Percentiles rank a stretch among this genome's conserved stretches.
phyloP scores from a whole-genome alignment of 2,329 filamentous ascomycete species.

The Venturia effusa region DNA sequence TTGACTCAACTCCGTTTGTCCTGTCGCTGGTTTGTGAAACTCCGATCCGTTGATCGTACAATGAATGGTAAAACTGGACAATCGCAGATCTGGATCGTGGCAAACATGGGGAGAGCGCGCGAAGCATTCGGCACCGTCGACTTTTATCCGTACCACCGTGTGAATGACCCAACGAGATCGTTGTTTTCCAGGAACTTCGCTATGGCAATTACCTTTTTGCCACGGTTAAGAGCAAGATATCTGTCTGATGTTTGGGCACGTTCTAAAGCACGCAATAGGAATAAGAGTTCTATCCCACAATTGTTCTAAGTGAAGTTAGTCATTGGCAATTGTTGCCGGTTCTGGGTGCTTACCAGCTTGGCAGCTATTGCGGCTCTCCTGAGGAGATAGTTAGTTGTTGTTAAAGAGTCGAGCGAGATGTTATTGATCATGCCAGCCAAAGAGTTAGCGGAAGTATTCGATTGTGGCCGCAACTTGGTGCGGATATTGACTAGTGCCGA shows the following conservation, averaged over 20 bases:
- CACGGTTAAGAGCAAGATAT: slow-evolving; percentile 21
- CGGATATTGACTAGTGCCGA: slow-evolving; percentile 21
- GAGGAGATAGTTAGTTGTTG: slow-evolving; percentile 43
- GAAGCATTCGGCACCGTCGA: not conserved
- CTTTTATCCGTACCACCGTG: not conserved
- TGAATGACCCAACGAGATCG: not conserved
- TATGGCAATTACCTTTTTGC: slow-evolving; percentile 33
- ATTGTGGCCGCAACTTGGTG: not conserved
- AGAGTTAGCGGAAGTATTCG: slow-evolving; percentile 23
- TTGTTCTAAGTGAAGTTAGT: slow-evolving; percentile 24
- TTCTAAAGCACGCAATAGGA: slow-evolving; percentile 28
- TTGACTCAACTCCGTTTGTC: not conserved
- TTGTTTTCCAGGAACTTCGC: slow-evolving; percentile 22
- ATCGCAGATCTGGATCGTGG: not conserved
- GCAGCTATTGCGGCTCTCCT: slow-evolving; percentile 44
- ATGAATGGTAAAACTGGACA: not conserved
- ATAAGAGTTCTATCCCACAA: slow-evolving; percentile 35
- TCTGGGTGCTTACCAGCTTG: slow-evolving; percentile 25
- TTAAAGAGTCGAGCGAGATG: slow-evolving; percentile 29
- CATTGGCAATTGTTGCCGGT: not conserved
- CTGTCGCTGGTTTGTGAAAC: not conserved
- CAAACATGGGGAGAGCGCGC: not conserved
- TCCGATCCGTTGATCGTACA: not conserved
- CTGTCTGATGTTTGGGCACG: slow-evolving; percentile 31
- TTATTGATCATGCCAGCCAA: not conserved